phyloP scores from a whole-genome alignment of 108 stramenopile genomes.

The Nannochloropsis salina region DNA sequence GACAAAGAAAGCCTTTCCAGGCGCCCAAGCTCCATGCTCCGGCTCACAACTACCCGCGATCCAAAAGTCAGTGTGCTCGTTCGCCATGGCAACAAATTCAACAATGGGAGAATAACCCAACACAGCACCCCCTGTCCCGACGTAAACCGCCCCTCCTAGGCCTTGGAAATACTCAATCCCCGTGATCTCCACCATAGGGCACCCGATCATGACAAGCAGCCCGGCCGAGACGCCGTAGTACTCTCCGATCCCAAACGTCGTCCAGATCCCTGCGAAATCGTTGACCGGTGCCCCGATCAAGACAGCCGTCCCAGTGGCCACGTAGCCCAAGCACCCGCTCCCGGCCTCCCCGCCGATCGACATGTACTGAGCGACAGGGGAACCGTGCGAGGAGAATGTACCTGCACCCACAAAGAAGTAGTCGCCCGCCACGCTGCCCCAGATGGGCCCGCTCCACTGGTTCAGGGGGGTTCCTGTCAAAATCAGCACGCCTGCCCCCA shows the following conservation, averaged over 20 bases:
- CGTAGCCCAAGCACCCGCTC: not conserved
- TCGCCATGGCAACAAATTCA: not conserved
- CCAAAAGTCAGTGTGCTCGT: not conserved
- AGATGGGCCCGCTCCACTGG: not conserved
- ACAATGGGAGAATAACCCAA: not conserved
- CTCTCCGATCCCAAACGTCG: not conserved
- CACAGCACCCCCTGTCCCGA: not conserved
- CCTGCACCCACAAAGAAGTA: constrained; percentile 5
- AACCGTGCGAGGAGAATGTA: not conserved
- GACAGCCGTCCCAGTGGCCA: not conserved
- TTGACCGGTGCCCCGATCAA: not conserved
- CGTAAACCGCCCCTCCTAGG: not conserved
- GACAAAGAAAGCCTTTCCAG: not conserved
- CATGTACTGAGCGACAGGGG: not conserved
- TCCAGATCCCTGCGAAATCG: not conserved
- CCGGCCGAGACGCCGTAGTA: not conserved
- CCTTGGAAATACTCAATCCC: not conserved
- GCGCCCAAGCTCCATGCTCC: not conserved
- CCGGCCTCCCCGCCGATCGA: not conserved
- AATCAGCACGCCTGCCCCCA: not conserved
- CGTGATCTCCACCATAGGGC: not conserved
- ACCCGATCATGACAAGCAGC: not conserved
- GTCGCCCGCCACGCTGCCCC: constrained; percentile 14
- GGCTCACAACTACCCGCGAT: not conserved
- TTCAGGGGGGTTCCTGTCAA: not conserved